Evolutionary conservation across 768 basidiomycete species (phyloP).

Genomic region (Dacryopinax primogenitus): DNA sequence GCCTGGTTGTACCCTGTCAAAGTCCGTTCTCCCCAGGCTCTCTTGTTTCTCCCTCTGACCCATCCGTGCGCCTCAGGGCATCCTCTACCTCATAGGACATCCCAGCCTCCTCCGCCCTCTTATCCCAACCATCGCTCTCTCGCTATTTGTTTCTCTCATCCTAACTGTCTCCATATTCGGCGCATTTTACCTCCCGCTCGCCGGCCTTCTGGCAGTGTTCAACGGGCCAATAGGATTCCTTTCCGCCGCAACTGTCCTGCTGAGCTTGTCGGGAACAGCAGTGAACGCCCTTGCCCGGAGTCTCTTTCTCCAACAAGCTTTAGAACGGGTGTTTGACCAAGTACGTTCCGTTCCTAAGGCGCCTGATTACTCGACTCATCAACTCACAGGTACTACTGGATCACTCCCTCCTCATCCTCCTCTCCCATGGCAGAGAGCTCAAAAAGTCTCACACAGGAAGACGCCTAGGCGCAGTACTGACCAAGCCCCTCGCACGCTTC

Average conservation of each 20-base stretch:
- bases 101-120: constrained; percentile 20
- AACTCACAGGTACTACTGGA: constrained; percentile 29
- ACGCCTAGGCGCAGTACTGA: constrained; percentile 38
- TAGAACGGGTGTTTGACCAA: constrained; percentile 38
- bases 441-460: constrained; percentile 28
- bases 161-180: constrained; percentile 20
- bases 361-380: not conserved
- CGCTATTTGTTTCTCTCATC: constrained; percentile 19
- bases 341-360: constrained; percentile 19
- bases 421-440: constrained; percentile 29
- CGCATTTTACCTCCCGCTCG: constrained; percentile 45
- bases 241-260: constrained; percentile 37
- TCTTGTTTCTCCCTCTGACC: not conserved
- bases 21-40: constrained; percentile 20
- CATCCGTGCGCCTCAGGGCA: constrained; percentile 18
- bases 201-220: constrained; percentile 48
- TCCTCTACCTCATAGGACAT: constrained; percentile 22
- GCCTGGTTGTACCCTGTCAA: constrained; percentile 25
- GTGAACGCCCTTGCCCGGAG: constrained; percentile 35
- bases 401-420: constrained; percentile 33
- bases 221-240: constrained; percentile 53
- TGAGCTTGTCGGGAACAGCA: constrained; percentile 34
- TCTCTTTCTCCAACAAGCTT: constrained; percentile 34
- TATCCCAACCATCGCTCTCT: constrained; percentile 23
- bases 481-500: constrained; percentile 35